Evolutionary conservation across 2,329 filamentous ascomycete species (phyloP), one percentile per base, ranked within the genome.

Genomic region (Penicillium sp.): DNA sequence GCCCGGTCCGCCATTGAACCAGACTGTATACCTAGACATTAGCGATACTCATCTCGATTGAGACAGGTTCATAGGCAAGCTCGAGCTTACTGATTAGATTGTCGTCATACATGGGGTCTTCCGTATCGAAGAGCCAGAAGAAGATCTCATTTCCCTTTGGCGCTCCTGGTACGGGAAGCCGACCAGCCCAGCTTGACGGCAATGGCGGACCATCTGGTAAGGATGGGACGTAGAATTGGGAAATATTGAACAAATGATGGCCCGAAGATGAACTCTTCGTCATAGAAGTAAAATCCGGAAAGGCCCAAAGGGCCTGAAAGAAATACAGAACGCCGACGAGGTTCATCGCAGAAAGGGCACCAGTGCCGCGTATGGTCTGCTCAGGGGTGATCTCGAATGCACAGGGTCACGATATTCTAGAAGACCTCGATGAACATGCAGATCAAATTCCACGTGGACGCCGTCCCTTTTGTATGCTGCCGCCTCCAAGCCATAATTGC

Each of bases 1-100:
- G 13, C 62, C 63, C 1, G 62, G 63, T 9, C 62, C 62, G 13
- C 64, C 61, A 36, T 65, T 64, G 27, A 66, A 52, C 63, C 62
- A 67, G 5, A 63, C 59, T 61, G 48, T 46, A 32, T n/a, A 21
- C 4, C 17, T 6, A 15, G 11, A 31, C 4, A 8, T 31, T 31
- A 16, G 6, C 6, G 4, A 8, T 14, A 7, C 14, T 15, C 17
- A 7, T 15, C 6, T 13, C 14, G 45, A 11, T 36, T 4, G 9
- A 33, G 8, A 48, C n/a, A n/a, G n/a, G n/a, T n/a, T n/a, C n/a
- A n/a, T n/a, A n/a, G n/a, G n/a, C n/a, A n/a, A n/a, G n/a, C n/a
- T n/a, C n/a, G n/a, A n/a, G n/a, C 62, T 41, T 19, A 65, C 63
- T 57, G 36, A 66, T 65, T 4, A 66, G 36, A 15, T 64, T 56